Percentiles rank a stretch among this genome's conserved stretches.
phyloP scores from a whole-genome alignment of 163 green algal genomes.

The Botryococcus braunii region DNA sequence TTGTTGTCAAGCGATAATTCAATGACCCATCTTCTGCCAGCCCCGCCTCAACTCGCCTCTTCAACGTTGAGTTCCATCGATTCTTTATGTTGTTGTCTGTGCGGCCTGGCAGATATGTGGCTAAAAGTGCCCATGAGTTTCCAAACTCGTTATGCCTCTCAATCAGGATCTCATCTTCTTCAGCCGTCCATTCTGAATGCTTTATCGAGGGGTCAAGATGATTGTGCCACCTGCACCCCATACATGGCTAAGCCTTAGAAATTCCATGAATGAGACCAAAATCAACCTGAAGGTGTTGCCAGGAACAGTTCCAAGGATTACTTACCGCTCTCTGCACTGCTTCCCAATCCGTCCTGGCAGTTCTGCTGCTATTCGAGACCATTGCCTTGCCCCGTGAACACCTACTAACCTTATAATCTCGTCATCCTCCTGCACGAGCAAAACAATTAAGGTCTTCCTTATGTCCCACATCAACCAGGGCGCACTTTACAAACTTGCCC shows the following conservation, averaged over 20 bases:
- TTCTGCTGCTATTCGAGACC: constrained; percentile 65
- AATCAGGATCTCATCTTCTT: constrained; percentile 60
- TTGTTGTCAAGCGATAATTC: too few species aligned
- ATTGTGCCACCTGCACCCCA: constrained; percentile 70
- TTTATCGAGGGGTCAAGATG: constrained; percentile 79
- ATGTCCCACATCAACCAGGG: too few species aligned
- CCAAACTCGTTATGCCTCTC: constrained; percentile 48
- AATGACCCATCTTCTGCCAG: too few species aligned
- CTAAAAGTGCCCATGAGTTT: constrained; percentile 67
- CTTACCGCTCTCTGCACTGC: constrained; percentile 67
- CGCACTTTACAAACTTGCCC: too few species aligned
- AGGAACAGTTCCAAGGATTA: neutral
- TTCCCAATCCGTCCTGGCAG: constrained; percentile 73
- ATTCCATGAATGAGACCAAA: neutral
- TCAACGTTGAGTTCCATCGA: constrained; percentile 83
- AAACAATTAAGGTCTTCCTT: too few species aligned
- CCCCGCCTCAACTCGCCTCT: constrained; percentile 36
- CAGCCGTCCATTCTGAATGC: constrained; percentile 44
- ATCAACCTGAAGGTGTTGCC: neutral
- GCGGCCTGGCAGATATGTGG: constrained; percentile 52
- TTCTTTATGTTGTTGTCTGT: constrained; percentile 88
- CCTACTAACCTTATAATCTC: constrained; percentile 55
- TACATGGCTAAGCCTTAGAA: neutral
- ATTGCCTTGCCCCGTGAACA: constrained; percentile 56
- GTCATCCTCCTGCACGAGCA: constrained; percentile 53